Evolutionary conservation across 2,329 filamentous ascomycete species (phyloP).

Genomic region (Blumeria hordei): DNA sequence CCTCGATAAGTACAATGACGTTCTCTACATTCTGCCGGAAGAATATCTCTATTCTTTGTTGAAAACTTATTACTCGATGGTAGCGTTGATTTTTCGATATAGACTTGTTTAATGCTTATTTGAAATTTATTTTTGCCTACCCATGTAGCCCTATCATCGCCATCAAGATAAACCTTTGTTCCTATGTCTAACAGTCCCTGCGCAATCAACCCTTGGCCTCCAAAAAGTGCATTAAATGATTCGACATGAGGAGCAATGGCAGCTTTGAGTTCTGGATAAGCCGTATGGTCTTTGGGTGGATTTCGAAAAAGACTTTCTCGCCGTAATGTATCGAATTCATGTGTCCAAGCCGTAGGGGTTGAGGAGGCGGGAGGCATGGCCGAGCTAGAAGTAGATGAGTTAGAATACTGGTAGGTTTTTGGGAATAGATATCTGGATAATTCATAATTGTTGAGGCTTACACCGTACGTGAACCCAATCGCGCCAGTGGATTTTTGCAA

Average conservation of each 20-base stretch:
- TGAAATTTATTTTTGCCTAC: conserved; percentile 48
- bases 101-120: conserved; percentile 58
- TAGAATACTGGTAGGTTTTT: too few relatives aligned
- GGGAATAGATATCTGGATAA: too few relatives aligned
- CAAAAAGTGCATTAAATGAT: conserved; percentile 82
- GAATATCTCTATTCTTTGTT: conserved; percentile 55
- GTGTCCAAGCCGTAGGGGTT: conserved; percentile 53
- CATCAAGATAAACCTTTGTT: conserved; percentile 67
- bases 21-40: conserved; percentile 84
- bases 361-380: conserved; percentile 9
- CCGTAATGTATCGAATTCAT: conserved; percentile 63
- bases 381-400: not conserved
- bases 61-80: conserved; percentile 67
- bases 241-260: conserved; percentile 85
- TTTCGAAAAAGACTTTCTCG: conserved; percentile 75
- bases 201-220: conserved; percentile 44
- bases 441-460: too few relatives aligned
- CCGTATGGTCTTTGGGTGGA: conserved; percentile 65
- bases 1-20: conserved; percentile 80
- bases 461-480: too few relatives aligned
- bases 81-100: conserved; percentile 58
- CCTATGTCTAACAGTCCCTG: conserved; percentile 74
- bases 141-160: conserved; percentile 33
- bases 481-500: too few relatives aligned
- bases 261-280: conserved; percentile 65